Base-by-base conservation (phyloP, 805 yeast species). In the Grigorovia transvaalensis region DNA sequence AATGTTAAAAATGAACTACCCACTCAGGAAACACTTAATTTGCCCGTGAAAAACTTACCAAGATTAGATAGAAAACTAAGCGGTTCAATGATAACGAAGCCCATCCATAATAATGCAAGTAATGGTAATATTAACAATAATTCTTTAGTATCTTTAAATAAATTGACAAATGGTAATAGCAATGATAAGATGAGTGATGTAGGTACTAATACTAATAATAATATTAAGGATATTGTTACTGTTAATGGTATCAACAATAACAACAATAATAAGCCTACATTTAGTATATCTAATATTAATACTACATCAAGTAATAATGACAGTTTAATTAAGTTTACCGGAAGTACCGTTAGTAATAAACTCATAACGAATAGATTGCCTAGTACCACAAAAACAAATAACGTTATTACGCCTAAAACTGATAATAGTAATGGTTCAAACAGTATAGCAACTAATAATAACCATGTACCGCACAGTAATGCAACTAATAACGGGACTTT, bases 1-100 rank as follows among this genome's bases (percentile, higher is more conserved):
- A 19, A 47, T 47, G 30, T 42, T 15, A 40, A 40, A 30, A 47
- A 40, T 42, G 50, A 42, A 30, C n/a, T 46, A 19, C 9, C 48
- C 2, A 30, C 48, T 11, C 48, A 46, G 12, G 23, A 30, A 11
- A 30, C 42, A 35, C 27, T 46, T 11, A 46, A 42, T 42, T 17
- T 42, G 12, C 20, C 44, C 2, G 19, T n/a, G 9, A 41, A 41
- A 18, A 5, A 9, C 11, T n/a, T 41, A 41, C 19, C 12, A 42
- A 42, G 17, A 38, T 2, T 38, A 15, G 42, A 38, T 38, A 38
- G 42, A 15, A 38, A 38, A n/a, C 4, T 38, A 12, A 38, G 42
- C 15, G 42, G 42, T 4, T 38, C 42, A 13, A 38, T 38, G 42
- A 38, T 38, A 15, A 38, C n/a, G 17, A 38, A 38, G 15, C 42